Percentiles rank a stretch among this genome's conserved stretches.
Conservation (phyloP, 108 stramenopile species). For the Cyclotella sp. region DNA sequence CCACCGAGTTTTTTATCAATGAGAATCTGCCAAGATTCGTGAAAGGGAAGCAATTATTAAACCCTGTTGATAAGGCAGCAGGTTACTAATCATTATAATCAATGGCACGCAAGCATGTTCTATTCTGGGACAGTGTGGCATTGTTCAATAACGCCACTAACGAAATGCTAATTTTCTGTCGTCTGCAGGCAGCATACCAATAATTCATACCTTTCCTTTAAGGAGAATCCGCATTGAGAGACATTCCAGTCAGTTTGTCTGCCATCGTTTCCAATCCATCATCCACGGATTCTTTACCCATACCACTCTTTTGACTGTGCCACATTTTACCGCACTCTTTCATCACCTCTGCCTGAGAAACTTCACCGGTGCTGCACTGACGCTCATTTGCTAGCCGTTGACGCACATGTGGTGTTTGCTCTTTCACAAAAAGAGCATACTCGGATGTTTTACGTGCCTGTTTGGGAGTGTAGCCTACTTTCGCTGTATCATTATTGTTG, state of each 20-base stretch:
- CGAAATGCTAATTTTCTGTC: neutral
- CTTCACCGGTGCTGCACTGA: slow-evolving; percentile 43
- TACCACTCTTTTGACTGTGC: slow-evolving; percentile 49
- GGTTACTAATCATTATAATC: slow-evolving; percentile 42
- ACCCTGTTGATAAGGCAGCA: slow-evolving; percentile 51
- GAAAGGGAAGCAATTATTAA: slow-evolving; percentile 37
- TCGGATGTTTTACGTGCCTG: slow-evolving; percentile 55
- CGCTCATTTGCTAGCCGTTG: slow-evolving; percentile 38
- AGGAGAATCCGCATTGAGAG: neutral
- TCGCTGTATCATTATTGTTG: slow-evolving; percentile 24
- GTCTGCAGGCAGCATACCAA: neutral
- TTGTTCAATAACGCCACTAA: too few species aligned
- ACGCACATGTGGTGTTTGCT: slow-evolving; percentile 60
- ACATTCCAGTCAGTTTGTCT: neutral
- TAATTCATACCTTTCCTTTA: neutral
- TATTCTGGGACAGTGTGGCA: neutral
- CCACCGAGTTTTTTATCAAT: slow-evolving; percentile 59
- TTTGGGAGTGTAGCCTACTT: slow-evolving; percentile 56
- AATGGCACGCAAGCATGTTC: neutral
- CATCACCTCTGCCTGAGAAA: slow-evolving; percentile 79
- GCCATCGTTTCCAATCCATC: slow-evolving; percentile 5
- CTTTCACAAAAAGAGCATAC: slow-evolving; percentile 76
- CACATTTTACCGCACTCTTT: slow-evolving; percentile 78
- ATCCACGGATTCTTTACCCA: neutral
- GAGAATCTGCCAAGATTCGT: slow-evolving; percentile 69